Evolutionary conservation across 371 early-diverging fungal species (phyloP), one percentile per base, ranked within the genome.

Genomic region (Blakeslea trispora): DNA sequence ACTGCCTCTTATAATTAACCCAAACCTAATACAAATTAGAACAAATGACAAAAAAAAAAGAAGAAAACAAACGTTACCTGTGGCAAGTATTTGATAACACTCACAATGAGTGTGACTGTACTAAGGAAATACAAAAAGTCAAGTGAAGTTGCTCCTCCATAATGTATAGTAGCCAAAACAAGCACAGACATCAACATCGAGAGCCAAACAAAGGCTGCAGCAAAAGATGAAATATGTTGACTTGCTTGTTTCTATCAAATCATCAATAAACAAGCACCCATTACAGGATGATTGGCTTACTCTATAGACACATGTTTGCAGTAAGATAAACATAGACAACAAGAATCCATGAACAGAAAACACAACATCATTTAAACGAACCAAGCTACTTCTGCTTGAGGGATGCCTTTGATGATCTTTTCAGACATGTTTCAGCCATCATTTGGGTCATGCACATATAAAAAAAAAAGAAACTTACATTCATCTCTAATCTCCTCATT

Each of bases 41-140:
- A 21, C 42, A 9, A 35, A 7, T 14, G n/a, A n/a, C n/a, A n/a
- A n/a, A n/a, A n/a, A n/a, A n/a, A n/a, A n/a, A n/a, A n/a, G n/a
- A n/a, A n/a, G n/a, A n/a, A n/a, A 50, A 13, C 24, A 31, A 24
- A 32, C 14, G 23, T 46, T 58, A 83, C 82, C 69, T 93, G 94
- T 17, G 96, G 96, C 11, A 85, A 60, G 69, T 94, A 95, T 68
- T 94, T 94, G 53, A 91, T 64, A 53, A 91, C 67, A 46, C 81
- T 83, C 48, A 88, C 67, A 22, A 67, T 64, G 37, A 93, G 74
- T 57, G 92, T 93, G 55, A 93, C 66, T 52, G 73, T 80, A 37
- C 86, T 83, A 13, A 90, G 55, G 45, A 79, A 82, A 67, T 92
- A 90, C 15, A 92, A 67, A 17, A 83, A 40, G 57, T 85, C 83